Percentiles rank a stretch among this genome's conserved stretches.
Evolutionary conservation across 495 filamentous ascomycete species (phyloP).

Genomic region (Pyronema omphalodes): DNA sequence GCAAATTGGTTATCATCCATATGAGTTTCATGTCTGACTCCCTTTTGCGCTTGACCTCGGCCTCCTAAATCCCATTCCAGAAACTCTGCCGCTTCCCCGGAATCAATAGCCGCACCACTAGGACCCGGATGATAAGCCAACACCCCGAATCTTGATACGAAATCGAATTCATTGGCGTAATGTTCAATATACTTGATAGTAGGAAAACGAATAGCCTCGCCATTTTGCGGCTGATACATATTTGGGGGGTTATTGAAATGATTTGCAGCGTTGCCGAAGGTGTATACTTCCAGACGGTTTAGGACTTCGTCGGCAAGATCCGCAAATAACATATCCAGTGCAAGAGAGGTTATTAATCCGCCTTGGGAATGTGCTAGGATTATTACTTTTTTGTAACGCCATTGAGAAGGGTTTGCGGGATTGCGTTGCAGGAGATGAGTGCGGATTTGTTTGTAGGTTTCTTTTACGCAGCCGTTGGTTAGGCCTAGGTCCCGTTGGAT

Average conservation of each 20-base stretch:
- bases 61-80: neutral
- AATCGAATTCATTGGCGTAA: constrained; percentile 66
- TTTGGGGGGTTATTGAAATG: constrained; percentile 63
- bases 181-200: constrained; percentile 36
- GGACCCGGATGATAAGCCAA: constrained; percentile 1
- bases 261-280: constrained; percentile 68
- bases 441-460: constrained; percentile 37
- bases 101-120: neutral
- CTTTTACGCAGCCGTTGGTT: constrained; percentile 48
- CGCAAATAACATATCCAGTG: constrained; percentile 62
- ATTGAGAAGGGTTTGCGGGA: constrained; percentile 17
- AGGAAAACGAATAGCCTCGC: constrained; percentile 26
- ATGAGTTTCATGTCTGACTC: neutral
- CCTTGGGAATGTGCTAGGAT: constrained; percentile 71
- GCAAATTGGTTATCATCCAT: constrained; percentile 39
- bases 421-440: constrained; percentile 26
- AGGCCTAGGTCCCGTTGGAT: constrained; percentile 61
- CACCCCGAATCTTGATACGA: constrained; percentile 59
- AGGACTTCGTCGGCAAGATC: constrained; percentile 47
- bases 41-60: neutral
- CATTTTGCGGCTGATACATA: constrained; percentile 27
- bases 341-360: constrained; percentile 53
- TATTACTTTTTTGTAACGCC: constrained; percentile 45
- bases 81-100: constrained; percentile 9
- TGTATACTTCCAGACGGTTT: constrained; percentile 46